A percentile compares a stretch with the other conserved stretches of the same genome.
These are phyloP conservation scores for Tetrapisispora arboricola DNA, from an alignment of 805 yeast genomes.

Conservation along the genomic window DNA sequence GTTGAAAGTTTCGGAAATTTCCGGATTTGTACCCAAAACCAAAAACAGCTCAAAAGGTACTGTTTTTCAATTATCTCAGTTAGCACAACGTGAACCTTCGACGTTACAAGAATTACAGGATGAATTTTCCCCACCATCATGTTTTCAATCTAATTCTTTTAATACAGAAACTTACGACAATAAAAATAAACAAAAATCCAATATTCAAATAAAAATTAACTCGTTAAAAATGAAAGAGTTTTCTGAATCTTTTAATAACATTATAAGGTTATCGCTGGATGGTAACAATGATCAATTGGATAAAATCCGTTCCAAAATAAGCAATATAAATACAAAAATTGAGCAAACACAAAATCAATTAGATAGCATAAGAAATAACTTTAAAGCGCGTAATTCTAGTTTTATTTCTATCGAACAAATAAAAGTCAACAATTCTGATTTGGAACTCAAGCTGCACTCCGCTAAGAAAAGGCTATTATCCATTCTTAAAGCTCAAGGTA, in stretches of 20 bases:
- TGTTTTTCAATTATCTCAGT: neutral
- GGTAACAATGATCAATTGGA: neutral
- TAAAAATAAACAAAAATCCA: neutral
- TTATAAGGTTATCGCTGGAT: neutral
- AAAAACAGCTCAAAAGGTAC: neutral
- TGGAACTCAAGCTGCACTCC: constrained; percentile 18
- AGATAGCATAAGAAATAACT: neutral
- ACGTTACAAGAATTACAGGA: neutral
- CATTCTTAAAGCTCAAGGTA: constrained; percentile 23
- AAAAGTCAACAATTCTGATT: neutral
- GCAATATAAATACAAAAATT: neutral
- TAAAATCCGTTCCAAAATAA: neutral
- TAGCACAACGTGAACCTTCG: neutral
- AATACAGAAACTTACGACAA: neutral
- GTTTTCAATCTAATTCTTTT: too few relatives aligned
- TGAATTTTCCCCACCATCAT: neutral
- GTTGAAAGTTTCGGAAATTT: too few relatives aligned
- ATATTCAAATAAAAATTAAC: neutral
- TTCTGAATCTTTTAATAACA: neutral
- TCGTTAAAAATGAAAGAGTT: neutral
- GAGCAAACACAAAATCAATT: neutral
- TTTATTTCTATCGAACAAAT: neutral
- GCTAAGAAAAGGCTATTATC: constrained; percentile 19
- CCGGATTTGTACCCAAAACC: neutral
- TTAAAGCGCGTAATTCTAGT: neutral